Conservation (phyloP, 2,329 filamentous ascomycete genomes). For the Apiospora kogelbergensis region DNA sequence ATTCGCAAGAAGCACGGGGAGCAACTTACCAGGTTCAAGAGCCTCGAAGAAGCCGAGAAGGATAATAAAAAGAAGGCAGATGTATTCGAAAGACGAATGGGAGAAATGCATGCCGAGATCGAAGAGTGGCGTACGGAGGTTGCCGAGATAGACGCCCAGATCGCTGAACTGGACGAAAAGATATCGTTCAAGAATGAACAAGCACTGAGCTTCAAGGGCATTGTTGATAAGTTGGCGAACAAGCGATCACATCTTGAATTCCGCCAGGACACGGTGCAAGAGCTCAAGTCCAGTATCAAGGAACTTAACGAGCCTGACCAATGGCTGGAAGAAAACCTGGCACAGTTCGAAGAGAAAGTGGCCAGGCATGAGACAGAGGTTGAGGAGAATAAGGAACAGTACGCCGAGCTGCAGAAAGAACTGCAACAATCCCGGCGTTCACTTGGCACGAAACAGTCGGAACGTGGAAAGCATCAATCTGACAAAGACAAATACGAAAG, state of each 20-base stretch:
- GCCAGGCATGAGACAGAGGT: constrained; percentile 63
- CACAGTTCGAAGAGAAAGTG: constrained; percentile 77
- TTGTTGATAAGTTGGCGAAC: constrained; percentile 72
- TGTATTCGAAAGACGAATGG: constrained; percentile 64
- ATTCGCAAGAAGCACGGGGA: constrained; percentile 81
- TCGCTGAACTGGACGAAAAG: constrained; percentile 57
- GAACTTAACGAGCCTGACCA: constrained; percentile 78
- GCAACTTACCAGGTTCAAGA: constrained; percentile 70
- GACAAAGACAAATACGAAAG: constrained; percentile 85
- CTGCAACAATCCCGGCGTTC: constrained; percentile 44
- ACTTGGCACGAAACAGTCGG: constrained; percentile 54
- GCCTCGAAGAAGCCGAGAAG: constrained; percentile 76
- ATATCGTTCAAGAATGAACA: constrained; percentile 69
- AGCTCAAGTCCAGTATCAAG: constrained; percentile 70
- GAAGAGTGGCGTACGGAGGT: constrained; percentile 60
- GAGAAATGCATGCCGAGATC: constrained; percentile 66
- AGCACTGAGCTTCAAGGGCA: constrained; percentile 70
- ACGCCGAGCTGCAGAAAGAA: constrained; percentile 60
- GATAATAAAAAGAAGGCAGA: constrained; percentile 83
- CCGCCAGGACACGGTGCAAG: constrained; percentile 68
- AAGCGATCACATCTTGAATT: constrained; percentile 74
- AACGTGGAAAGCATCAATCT: constrained; percentile 78
- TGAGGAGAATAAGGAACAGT: constrained; percentile 61
- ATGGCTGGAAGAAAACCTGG: constrained; percentile 68
- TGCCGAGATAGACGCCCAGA: constrained; percentile 57